Conservation (phyloP, 176 grass and related monocot genomes). For the Themeda triandra region DNA sequence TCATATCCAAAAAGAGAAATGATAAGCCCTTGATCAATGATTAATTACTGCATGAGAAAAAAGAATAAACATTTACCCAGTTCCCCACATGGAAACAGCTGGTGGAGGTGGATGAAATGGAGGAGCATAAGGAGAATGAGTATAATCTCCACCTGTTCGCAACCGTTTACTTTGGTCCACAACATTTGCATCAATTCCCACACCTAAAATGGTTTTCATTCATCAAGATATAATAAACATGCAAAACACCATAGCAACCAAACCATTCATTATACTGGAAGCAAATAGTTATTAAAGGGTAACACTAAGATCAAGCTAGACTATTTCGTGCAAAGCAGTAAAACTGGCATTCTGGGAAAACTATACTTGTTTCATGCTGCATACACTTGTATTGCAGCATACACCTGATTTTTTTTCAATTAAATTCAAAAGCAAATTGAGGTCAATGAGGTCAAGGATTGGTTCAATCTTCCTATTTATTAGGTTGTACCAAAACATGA, state of each 20-base stretch:
- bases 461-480: no score
- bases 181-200: constrained; percentile 68
- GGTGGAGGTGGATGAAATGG: constrained; percentile 81
- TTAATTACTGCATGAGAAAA: constrained; percentile 9
- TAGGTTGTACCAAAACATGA: background rate
- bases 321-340: background rate
- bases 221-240: background rate
- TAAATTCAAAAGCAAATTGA: background rate
- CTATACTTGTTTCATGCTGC: background rate
- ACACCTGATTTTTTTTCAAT: background rate
- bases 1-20: background rate
- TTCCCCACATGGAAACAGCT: constrained; percentile 85
- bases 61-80: constrained; percentile 50
- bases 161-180: constrained; percentile 91
- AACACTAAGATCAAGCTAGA: background rate
- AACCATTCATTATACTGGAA: background rate
- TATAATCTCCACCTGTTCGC: constrained; percentile 85
- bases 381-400: background rate
- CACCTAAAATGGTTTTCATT: constrained; percentile 49
- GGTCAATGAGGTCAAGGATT: background rate
- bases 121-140: constrained; percentile 69
- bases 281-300: background rate
- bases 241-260: background rate
- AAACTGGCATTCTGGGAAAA: background rate
- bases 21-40: constrained; percentile 5